Evolutionary conservation across 352 stramenopile species (phyloP), one percentile per base, ranked within the genome.

Genomic region (Elongisporangium senticosum): DNA sequence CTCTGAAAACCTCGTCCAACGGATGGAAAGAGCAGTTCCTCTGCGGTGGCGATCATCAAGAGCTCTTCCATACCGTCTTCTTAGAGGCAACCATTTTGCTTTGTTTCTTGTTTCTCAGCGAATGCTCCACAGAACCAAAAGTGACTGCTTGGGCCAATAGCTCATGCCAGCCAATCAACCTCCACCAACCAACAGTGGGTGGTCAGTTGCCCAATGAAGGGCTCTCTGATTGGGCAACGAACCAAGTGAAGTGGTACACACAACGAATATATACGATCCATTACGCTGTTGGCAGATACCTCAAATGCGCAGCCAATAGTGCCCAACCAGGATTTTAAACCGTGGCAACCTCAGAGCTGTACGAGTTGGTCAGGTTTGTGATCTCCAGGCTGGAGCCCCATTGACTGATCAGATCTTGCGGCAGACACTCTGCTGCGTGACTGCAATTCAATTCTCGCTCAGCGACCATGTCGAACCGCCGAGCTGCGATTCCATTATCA

Each of bases 51-150:
- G 51, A 64, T 54, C 62, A 62, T 63, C 58, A 54, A 70, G 60
- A 49, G 68, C 65, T 81, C 59, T 70, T 69, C 77, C 83, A 80
- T 90, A 94, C 84, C 84, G 84, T 90, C 84, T 94, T 94, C 79
- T 94, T 94, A 82, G 84, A 89, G 78, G 84, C 78, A 82, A 94
- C 84, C 84, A 94, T 94, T 76, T 81, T 88, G 63, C 61, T 63
- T 65, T 65, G 61, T 69, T 83, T 86, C 74, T 70, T 84, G 83
- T 75, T 90, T 89, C 78, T 86, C 76, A 86, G 77, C 78, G 64
- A 70, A 65, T 65, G 79, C 77, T 88, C 80, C 78, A 87, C 80
- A 75, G 72, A 83, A 84, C 71, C 63, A 72, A 68, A 67, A 67
- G 40, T 69, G 63, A 67, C 17, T 49, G n/a, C 50, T 4, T 20